phyloP scores from a whole-genome alignment of 1,284 basidiomycete species.

The Trichosporon sp. region DNA sequence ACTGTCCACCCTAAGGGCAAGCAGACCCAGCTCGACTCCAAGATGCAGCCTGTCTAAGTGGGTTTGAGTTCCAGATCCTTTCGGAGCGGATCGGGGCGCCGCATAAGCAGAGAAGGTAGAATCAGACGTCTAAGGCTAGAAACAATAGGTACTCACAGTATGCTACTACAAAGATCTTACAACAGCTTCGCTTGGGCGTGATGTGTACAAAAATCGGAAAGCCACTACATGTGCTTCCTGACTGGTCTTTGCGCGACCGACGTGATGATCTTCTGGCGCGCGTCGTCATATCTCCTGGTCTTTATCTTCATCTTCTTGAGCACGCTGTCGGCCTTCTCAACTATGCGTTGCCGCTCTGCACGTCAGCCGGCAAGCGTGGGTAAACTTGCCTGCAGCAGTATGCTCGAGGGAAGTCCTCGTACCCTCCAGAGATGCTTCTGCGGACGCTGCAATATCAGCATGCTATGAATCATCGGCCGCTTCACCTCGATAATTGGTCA shows the following conservation, averaged over 20 bases:
- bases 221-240: not conserved
- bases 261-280: not conserved
- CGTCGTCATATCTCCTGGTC: not conserved
- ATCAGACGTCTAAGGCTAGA: not conserved
- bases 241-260: not conserved
- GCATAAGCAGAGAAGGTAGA: too few species aligned
- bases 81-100: too few species aligned
- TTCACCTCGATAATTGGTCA: too few species aligned
- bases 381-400: not conserved
- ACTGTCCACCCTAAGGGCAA: not conserved
- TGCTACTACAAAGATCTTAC: not conserved
- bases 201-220: not conserved
- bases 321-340: not conserved
- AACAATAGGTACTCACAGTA: not conserved
- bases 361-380: not conserved
- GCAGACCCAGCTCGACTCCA: conserved; percentile 1
- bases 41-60: not conserved
- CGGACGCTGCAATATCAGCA: not conserved
- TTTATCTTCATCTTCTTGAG: not conserved
- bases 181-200: not conserved
- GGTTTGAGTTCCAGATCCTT: too few species aligned
- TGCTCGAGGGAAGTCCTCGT: not conserved
- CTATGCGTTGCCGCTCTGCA: not conserved
- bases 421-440: not conserved
- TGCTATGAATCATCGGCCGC: too few species aligned